phyloP scores from a whole-genome alignment of 805 yeast species.

The Dipodascopsis uninucleata region DNA sequence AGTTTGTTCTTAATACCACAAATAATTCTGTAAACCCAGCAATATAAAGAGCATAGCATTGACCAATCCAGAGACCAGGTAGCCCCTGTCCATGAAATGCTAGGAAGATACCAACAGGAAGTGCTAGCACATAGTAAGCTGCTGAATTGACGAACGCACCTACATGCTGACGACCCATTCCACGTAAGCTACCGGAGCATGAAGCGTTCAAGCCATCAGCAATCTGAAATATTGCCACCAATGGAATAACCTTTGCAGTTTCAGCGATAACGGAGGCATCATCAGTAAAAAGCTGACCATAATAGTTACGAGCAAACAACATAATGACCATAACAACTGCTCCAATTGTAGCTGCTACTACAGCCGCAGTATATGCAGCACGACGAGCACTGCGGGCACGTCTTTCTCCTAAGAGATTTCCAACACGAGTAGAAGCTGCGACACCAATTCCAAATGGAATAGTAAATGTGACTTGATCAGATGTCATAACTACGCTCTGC shows the following conservation, averaged over 20 bases:
- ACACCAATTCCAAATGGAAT: constrained; percentile 57
- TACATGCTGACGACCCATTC: constrained; percentile 69
- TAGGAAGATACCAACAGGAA: constrained; percentile 62
- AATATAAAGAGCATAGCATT: constrained; percentile 42
- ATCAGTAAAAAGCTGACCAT: constrained; percentile 57
- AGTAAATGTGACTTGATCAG: constrained; percentile 51
- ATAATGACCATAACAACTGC: constrained; percentile 38
- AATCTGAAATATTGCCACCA: constrained; percentile 61
- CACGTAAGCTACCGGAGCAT: constrained; percentile 69
- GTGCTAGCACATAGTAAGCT: constrained; percentile 67
- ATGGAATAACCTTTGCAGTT: constrained; percentile 57
- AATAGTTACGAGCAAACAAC: constrained; percentile 44
- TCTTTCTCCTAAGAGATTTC: constrained; percentile 50
- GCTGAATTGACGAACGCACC: constrained; percentile 68
- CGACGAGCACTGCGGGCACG: constrained; percentile 37
- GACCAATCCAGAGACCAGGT: constrained; percentile 71
- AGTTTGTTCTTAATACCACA: constrained; percentile 27
- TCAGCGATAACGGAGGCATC: constrained; percentile 55
- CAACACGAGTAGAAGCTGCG: constrained; percentile 54
- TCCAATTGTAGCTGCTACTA: constrained; percentile 37
- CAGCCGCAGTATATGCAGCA: constrained; percentile 45
- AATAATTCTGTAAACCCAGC: constrained; percentile 28
- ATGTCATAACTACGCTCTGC: constrained; percentile 52
- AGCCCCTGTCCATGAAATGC: constrained; percentile 51
- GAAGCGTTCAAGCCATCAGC: constrained; percentile 69